A percentile compares a stretch with the other conserved stretches of the same genome.
Evolutionary conservation across 805 yeast genomes (phyloP).

Genomic region (Kuraishia ogatae): DNA sequence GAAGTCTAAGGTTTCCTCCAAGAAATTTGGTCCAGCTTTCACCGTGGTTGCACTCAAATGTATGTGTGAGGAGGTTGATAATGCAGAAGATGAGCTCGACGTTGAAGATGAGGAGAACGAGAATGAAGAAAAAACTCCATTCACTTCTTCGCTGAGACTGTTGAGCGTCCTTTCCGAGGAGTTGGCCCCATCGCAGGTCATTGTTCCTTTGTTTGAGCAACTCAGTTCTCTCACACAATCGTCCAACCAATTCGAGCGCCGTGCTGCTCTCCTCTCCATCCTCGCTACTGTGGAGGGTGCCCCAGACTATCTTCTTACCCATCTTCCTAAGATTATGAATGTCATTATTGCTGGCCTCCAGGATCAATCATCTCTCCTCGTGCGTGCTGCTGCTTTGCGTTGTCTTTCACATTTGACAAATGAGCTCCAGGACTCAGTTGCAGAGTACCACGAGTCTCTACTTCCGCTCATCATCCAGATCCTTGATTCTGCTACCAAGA

Average conservation of each 20-base stretch:
- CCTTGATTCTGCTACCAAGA: slow-evolving; percentile 78
- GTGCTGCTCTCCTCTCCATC: slow-evolving; percentile 78
- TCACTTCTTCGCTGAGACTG: slow-evolving; percentile 70
- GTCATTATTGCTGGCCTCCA: slow-evolving; percentile 68
- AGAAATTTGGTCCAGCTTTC: slow-evolving; percentile 78
- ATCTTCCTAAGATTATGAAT: slow-evolving; percentile 65
- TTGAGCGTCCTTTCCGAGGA: slow-evolving; percentile 71
- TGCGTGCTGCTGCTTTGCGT: slow-evolving; percentile 79
- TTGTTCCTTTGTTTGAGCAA: slow-evolving; percentile 66
- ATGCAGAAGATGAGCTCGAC: slow-evolving; percentile 63
- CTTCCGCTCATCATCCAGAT: slow-evolving; percentile 81
- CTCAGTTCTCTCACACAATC: slow-evolving; percentile 51
- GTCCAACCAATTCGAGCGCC: slow-evolving; percentile 65
- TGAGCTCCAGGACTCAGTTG: slow-evolving; percentile 78
- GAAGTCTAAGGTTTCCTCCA: slow-evolving; percentile 69
- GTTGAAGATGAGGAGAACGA: slow-evolving; percentile 87
- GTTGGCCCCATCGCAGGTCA: slow-evolving; percentile 89
- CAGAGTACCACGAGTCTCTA: slow-evolving; percentile 74
- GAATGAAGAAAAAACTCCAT: slow-evolving; percentile 82
- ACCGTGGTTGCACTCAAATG: slow-evolving; percentile 66
- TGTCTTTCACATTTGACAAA: slow-evolving; percentile 70
- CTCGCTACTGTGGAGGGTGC: slow-evolving; percentile 87
- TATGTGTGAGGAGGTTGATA: slow-evolving; percentile 75
- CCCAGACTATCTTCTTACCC: slow-evolving; percentile 81
- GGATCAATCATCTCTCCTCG: slow-evolving; percentile 65